These are phyloP conservation scores for Psilocybe azurescens DNA, from an alignment of 768 basidiomycete species.

Conservation along the genomic window DNA sequence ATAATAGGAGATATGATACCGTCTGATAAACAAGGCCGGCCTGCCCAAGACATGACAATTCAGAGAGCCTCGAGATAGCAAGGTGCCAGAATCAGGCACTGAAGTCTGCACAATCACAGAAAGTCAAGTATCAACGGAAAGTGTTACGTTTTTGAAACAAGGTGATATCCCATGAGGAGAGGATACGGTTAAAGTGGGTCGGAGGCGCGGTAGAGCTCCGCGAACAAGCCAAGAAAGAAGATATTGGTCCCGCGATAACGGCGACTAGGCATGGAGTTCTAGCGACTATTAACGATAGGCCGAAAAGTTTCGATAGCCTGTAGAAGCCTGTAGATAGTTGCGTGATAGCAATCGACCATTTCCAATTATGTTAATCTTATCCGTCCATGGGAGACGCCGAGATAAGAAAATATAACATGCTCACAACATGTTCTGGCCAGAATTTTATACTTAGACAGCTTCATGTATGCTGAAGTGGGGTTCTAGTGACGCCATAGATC, in stretches of 20 bases:
- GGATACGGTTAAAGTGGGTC: background rate
- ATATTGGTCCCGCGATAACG: background rate
- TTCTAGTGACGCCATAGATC: no score
- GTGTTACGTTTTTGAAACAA: no score
- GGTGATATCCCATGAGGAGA: no score
- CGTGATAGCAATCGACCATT: slow-evolving; percentile 1
- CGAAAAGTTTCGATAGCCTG: background rate
- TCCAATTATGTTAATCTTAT: slow-evolving; percentile 2
- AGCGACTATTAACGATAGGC: background rate
- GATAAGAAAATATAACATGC: background rate
- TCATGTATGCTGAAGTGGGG: background rate
- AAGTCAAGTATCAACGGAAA: background rate
- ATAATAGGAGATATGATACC: slow-evolving; percentile 6
- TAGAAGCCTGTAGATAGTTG: no score
- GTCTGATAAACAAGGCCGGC: background rate
- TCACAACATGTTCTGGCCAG: background rate
- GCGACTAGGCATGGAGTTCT: background rate
- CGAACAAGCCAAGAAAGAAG: background rate
- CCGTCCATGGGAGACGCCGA: background rate
- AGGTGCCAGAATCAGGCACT: background rate
- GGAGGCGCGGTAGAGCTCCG: background rate
- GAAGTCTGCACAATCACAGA: no score
- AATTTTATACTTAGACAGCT: background rate
- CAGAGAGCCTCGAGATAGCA: background rate
- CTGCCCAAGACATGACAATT: background rate